A percentile compares a stretch with the other conserved stretches of the same genome.
phyloP scores from a whole-genome alignment of 192 early-diverging fungal species.

The Backusella tuberculispora region DNA sequence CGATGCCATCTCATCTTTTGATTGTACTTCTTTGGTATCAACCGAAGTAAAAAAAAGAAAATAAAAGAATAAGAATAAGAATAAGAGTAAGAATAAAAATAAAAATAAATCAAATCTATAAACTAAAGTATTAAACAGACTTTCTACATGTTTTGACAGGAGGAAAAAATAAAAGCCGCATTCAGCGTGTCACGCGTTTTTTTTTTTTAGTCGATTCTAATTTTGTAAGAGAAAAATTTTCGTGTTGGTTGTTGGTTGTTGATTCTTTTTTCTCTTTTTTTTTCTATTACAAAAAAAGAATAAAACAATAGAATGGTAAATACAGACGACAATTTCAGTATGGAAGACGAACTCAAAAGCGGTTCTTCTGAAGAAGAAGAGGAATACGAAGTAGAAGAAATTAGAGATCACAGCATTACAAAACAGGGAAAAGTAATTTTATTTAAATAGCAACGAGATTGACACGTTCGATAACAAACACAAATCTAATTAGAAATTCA shows the following conservation, averaged over 20 bases:
- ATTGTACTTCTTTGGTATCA: too few species aligned
- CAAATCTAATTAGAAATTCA: neutral
- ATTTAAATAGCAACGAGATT: too few species aligned
- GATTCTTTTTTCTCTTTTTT: neutral
- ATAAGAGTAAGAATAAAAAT: neutral
- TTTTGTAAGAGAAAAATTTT: neutral
- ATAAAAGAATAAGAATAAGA: too few species aligned
- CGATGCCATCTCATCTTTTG: too few species aligned
- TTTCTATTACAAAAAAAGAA: neutral
- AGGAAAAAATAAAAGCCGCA: neutral
- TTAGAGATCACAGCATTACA: slow-evolving; percentile 10
- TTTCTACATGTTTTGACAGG: neutral
- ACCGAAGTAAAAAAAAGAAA: too few species aligned
- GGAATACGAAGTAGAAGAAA: slow-evolving; percentile 27
- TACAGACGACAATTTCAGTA: neutral
- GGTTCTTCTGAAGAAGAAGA: neutral
- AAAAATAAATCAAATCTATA: neutral
- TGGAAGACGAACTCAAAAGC: neutral
- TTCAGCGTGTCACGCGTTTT: neutral
- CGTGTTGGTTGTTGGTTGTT: too few species aligned
- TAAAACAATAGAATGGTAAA: neutral
- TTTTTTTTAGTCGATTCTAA: neutral
- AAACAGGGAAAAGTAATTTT: neutral
- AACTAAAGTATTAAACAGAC: neutral
- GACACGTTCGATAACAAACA: neutral